phyloP scores from a whole-genome alignment of 139 green algal species.

The Coccomyxa sp. region DNA sequence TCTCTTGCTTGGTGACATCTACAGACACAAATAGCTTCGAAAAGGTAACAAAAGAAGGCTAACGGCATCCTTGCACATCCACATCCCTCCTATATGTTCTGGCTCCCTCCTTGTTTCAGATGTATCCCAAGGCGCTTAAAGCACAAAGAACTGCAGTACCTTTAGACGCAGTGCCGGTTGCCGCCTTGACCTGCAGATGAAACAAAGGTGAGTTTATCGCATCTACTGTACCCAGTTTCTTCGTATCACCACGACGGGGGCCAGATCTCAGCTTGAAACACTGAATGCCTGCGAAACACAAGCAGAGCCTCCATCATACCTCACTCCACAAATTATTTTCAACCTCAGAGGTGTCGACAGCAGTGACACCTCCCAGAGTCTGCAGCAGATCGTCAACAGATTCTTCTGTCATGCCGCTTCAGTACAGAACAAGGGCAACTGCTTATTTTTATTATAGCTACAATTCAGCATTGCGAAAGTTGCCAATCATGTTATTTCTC shows the following conservation, averaged over 20 bases:
- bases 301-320: neutral
- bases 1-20: slow-evolving; percentile 1
- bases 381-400: neutral
- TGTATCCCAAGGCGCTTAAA: neutral
- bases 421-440: no score
- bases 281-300: neutral
- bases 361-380: neutral
- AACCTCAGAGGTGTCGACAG: neutral
- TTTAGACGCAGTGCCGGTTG: neutral
- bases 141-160: neutral
- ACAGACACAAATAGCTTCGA: neutral
- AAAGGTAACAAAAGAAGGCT: neutral
- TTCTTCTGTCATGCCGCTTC: no score
- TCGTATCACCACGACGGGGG: no score
- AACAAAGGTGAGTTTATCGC: no score
- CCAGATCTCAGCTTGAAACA: neutral
- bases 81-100: no score
- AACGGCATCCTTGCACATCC: neutral
- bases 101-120: no score
- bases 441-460: no score
- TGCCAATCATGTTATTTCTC: no score
- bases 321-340: neutral
- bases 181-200: no score
- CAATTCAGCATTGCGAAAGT: no score
- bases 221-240: no score